Percentiles rank a stretch among this genome's conserved stretches.
phyloP scores from a whole-genome alignment of 1,284 basidiomycete genomes.

The Cryptococcus jaspeensis region DNA sequence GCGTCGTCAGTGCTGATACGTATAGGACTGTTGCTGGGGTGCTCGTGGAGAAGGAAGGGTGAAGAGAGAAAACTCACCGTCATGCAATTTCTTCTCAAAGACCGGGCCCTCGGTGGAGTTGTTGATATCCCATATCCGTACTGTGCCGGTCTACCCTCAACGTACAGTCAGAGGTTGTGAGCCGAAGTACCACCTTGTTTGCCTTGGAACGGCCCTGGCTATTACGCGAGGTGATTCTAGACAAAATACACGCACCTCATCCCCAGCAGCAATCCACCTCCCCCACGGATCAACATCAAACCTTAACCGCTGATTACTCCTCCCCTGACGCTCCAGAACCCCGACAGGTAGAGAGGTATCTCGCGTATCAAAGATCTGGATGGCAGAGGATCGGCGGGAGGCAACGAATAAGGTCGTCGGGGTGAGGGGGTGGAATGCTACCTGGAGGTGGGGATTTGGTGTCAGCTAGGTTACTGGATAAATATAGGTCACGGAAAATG shows the following conservation, averaged over 20 bases:
- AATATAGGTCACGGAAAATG: no score
- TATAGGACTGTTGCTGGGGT: no score
- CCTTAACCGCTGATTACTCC: constrained; percentile 70
- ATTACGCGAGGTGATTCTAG: no score
- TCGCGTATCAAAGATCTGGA: constrained; percentile 76
- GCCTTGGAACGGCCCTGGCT: no score
- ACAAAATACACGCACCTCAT: constrained; percentile 58
- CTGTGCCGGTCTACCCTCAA: constrained; percentile 26
- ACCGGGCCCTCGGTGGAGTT: background rate
- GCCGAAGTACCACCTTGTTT: no score
- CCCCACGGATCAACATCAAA: constrained; percentile 78
- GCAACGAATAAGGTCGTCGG: constrained; percentile 74
- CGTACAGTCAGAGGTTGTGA: background rate
- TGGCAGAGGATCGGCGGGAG: constrained; percentile 63
- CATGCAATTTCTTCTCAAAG: constrained; percentile 16
- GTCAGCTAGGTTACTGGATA: no score
- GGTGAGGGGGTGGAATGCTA: constrained; percentile 72
- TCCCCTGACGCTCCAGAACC: constrained; percentile 27
- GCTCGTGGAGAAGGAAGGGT: background rate
- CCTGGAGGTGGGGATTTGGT: constrained; percentile 51
- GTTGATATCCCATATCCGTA: constrained; percentile 39
- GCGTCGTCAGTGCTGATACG: background rate
- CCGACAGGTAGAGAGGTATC: constrained; percentile 53
- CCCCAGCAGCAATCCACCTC: constrained; percentile 66
- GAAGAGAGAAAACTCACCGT: constrained; percentile 14